Conservation (phyloP, 2,329 filamentous ascomycete species). For the Lachnellula cervina region DNA sequence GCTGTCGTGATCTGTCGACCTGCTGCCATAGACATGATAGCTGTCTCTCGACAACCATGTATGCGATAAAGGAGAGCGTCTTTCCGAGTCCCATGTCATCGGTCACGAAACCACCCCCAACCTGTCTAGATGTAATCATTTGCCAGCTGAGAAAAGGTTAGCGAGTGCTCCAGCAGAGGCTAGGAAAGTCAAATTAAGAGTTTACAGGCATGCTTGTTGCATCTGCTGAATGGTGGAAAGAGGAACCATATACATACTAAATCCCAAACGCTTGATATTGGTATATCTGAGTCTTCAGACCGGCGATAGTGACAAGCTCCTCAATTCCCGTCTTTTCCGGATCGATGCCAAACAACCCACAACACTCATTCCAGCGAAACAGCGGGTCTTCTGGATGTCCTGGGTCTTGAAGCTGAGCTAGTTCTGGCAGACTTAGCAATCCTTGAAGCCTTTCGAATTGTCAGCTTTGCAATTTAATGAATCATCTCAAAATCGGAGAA, state of each 20-base stretch:
- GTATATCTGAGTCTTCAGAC: constrained; percentile 12
- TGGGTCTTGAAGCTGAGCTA: constrained; percentile 8
- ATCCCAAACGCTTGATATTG: constrained; percentile 18
- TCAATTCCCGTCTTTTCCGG: constrained; percentile 4
- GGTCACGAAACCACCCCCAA: constrained; percentile 52
- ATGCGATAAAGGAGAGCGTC: too few relatives aligned
- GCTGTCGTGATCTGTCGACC: constrained; percentile 2
- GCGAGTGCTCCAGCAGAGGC: neutral
- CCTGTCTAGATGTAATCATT: constrained; percentile 37
- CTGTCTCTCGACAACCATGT: constrained; percentile 6
- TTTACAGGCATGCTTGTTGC: neutral
- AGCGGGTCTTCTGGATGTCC: neutral
- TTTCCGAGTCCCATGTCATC: constrained; percentile 46
- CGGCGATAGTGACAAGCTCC: constrained; percentile 7
- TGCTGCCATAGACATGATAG: constrained; percentile 8
- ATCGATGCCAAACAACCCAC: constrained; percentile 12
- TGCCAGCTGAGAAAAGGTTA: constrained; percentile 7
- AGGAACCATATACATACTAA: neutral
- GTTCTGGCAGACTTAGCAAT: constrained; percentile 8
- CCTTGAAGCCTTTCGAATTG: constrained; percentile 9
- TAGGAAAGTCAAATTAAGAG: neutral
- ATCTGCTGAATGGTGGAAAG: neutral
- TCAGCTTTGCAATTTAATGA: neutral
- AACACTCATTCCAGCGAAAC: constrained; percentile 12
- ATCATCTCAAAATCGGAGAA: too few relatives aligned